Evolutionary conservation across 2,329 filamentous ascomycete species (phyloP), one percentile per base, ranked within the genome.

Genomic region (Colletotrichum gigasporum): DNA sequence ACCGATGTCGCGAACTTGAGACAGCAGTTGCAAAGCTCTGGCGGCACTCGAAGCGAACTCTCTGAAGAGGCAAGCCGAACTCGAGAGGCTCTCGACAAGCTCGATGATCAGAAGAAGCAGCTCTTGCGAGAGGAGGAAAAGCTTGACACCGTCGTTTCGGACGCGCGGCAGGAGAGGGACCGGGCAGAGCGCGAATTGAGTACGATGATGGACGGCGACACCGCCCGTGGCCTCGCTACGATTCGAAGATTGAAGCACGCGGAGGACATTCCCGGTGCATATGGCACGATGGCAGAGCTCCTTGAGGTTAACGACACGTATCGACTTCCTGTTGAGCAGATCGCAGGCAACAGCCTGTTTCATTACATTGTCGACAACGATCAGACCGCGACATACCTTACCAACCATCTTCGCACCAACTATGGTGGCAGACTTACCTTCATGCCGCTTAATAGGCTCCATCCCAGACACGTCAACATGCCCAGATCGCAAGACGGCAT

Each of bases 311-410:
- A 85, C 62, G 93, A 97, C 55, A 87, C 88, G 55, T 98, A 97
- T 78, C 89, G 94, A 65, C 89, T 94, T 10, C 93, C 96, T 2
- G 91, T 96, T 9, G 96, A 99, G 78, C 93, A 97, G 70, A 96
- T 94, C 53, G 96, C 95, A 2, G 96, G 96, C 16, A 90, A 90
- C 67, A 97, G 93, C 74, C 84, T 99, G 8, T 99, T 99, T 79
- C 93, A 99, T 77, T 97, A 97, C 69, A 90, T 99, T 10, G 95
- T 98, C 42, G 95, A 99, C 75, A 95, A 91, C 51, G 93, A 96
- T 65, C 88, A 91, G 39, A 97, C 94, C 0, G 94, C 94, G 1
- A 93, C 92, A 1, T 87, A 88, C 69, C 87, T 97, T 32, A 88
- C 96, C 42, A 91, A 95, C 69, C 86, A 89, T 12, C 83, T 99